Percentiles rank a stretch among this genome's conserved stretches.
Evolutionary conservation across 169 alveolate species (phyloP).

Genomic region (Eimeria nieschulzi): DNA sequence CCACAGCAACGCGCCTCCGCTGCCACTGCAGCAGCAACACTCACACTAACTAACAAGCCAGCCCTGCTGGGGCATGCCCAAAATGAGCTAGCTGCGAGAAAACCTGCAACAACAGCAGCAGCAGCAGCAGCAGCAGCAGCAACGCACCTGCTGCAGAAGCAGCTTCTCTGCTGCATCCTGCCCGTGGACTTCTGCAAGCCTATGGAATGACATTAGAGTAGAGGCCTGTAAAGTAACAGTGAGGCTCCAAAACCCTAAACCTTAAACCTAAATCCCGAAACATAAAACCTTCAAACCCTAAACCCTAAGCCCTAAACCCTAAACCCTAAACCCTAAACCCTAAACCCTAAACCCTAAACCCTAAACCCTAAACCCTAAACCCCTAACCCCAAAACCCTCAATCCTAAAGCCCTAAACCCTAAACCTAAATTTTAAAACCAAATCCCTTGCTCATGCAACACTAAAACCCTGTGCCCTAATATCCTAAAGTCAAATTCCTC

Average conservation of each 20-base stretch:
- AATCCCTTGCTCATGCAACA: no score
- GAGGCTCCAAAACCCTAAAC: no score
- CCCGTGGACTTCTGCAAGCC: constrained; percentile 58
- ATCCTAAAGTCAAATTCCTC: not conserved
- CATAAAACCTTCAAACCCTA: no score
- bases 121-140: constrained; percentile 21
- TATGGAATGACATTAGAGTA: constrained; percentile 35
- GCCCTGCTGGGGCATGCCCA: not conserved
- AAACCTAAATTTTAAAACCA: no score
- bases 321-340: no score
- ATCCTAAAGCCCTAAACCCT: no score
- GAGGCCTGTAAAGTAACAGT: constrained; percentile 40
- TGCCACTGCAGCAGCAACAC: not conserved
- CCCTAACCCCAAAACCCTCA: no score
- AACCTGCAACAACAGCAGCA: constrained; percentile 17
- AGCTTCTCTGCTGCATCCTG: constrained; percentile 56
- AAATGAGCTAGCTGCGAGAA: not conserved
- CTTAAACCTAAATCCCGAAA: no score
- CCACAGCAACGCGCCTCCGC: not conserved
- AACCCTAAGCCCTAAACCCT: no score
- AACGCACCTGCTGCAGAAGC: constrained; percentile 54
- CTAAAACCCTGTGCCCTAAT: not conserved
- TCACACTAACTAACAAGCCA: not conserved
- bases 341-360: no score
- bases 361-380: no score